Percentiles rank a stretch among this genome's conserved stretches.
Evolutionary conservation across 2,329 filamentous ascomycete species (phyloP).

Genomic region (Arthroderma uncinatum): DNA sequence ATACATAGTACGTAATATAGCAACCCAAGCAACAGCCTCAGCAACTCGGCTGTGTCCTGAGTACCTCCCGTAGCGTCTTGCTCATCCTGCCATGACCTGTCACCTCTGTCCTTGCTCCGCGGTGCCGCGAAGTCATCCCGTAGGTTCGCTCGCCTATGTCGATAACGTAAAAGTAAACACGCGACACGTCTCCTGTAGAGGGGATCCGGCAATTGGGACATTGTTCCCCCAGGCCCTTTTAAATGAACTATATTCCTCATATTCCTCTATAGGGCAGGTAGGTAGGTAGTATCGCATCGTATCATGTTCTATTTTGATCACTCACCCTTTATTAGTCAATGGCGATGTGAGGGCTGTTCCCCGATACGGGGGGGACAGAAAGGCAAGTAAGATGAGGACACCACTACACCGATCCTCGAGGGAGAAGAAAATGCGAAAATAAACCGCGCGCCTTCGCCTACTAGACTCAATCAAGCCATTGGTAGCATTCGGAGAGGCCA

Average conservation of each 20-base stretch:
- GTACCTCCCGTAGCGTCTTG: not conserved
- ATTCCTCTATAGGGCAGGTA: no score
- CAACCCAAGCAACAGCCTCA: not conserved
- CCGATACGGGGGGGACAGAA: not conserved
- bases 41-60: not conserved
- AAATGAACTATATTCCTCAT: no score
- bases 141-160: no score
- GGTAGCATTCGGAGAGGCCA: no score
- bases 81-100: no score
- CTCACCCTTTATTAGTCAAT: not conserved
- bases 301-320: conserved; percentile 2
- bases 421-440: not conserved
- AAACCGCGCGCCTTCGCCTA: not conserved
- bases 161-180: not conserved
- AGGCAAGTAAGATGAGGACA: no score
- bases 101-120: no score
- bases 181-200: not conserved
- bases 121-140: no score
- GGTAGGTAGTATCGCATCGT: not conserved
- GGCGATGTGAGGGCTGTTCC: no score
- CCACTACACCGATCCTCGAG: not conserved
- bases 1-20: not conserved
- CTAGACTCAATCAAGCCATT: not conserved
- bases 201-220: not conserved
- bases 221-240: not conserved